Evolutionary conservation across 768 basidiomycete genomes (phyloP).

Genomic region (Collybia sordida): DNA sequence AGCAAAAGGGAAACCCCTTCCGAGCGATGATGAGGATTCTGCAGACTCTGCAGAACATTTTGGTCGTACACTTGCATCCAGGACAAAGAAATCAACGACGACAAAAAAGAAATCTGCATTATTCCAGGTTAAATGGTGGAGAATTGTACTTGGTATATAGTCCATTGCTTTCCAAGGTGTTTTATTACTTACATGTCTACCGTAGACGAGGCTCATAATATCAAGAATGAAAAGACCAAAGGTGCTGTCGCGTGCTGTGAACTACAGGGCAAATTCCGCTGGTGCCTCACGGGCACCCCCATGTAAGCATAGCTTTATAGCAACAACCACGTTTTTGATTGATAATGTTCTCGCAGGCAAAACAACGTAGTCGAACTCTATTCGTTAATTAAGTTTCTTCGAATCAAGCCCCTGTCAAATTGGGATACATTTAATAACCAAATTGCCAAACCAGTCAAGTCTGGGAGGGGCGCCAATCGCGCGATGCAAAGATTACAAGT

Average conservation of each 20-base stretch:
- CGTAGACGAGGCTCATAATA: conserved; percentile 92
- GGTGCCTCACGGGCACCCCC: conserved; percentile 88
- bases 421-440: conserved; percentile 78
- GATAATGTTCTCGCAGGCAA: conserved; percentile 48
- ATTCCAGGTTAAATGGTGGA: conserved; percentile 79
- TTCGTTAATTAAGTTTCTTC: conserved; percentile 86
- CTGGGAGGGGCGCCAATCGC: conserved; percentile 50
- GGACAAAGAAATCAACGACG: conserved; percentile 40
- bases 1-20: conserved; percentile 31
- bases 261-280: conserved; percentile 75
- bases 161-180: conserved; percentile 3
- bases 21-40: conserved; percentile 34
- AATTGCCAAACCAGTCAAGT: conserved; percentile 80
- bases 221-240: conserved; percentile 85
- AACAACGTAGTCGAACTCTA: conserved; percentile 91
- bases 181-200: not conserved
- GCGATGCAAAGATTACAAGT: conserved; percentile 89
- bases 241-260: conserved; percentile 76
- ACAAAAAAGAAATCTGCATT: conserved; percentile 59
- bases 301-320: conserved; percentile 42
- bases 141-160: conserved; percentile 76
- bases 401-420: conserved; percentile 76
- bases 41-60: conserved; percentile 42
- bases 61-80: conserved; percentile 40
- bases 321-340: conserved; percentile 23